Base-by-base conservation (phyloP, 352 stramenopile genomes). In the Phytophthora europaea region DNA sequence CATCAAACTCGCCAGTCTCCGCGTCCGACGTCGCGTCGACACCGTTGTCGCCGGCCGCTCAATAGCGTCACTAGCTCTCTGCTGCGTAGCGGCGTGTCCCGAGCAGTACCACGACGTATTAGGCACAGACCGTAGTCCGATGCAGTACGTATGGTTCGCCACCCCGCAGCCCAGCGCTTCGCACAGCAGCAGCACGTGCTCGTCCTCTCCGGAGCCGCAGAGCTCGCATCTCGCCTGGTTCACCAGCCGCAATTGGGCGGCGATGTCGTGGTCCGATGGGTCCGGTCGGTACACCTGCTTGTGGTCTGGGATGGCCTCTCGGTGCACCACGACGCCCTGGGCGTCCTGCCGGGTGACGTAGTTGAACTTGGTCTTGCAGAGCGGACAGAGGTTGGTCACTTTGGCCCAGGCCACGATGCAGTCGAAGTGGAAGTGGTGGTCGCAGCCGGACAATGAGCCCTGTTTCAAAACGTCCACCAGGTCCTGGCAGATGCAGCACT, bases 401-500 rank as follows among this genome's bases (percentile, higher is more conserved):
- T 92, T 90, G 38, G 89, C 75, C 89, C 89, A 96, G 31, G 87
- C 75, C 26, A 94, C 57, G 60, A 96, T 95, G 70, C 89, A 96
- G 48, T 95, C 79, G 43, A 88, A 95, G 74, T 96, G 89, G 78
- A 96, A 96, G n/a, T 80, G 82, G 63, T 96, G 89, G 38, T 90
- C 85, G 66, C 89, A 96, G 5, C 36, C 74, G 0, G 84, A 65
- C 4, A 96, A 67, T 45, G 85, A 82, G 3, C 87, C 89, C 57
- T 92, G 88, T 33, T 69, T 76, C 6, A 83, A 31, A 57, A 80
- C 60, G 36, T 81, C 70, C 51, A 96, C 87, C 12, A 83, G 40
- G 54, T 96, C 89, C 45, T 94, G 85, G 62, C 89, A 96, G 62
- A 96, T 95, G 34, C 84, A 95, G 66, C 89, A 96, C 88, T 94